Base-by-base conservation (phyloP, 2,329 filamentous ascomycete species). In the Pyrenochaeta sp. region DNA sequence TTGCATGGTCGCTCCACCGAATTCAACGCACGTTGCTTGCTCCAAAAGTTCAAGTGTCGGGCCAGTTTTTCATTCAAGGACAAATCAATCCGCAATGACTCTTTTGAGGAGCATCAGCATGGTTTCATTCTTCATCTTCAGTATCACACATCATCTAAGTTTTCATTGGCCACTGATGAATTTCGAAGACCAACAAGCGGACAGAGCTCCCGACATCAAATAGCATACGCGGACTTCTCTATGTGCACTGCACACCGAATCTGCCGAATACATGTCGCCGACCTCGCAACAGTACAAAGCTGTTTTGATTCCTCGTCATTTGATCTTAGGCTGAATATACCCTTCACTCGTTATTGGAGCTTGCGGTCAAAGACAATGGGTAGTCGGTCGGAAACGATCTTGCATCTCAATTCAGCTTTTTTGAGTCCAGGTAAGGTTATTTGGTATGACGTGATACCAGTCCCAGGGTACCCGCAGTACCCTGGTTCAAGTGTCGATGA, bases 281-380 rank as follows among this genome's bases (percentile, higher is more conserved):
- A 25, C 19, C 22, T 7, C n/a, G 43, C 19, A 24, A n/a, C 13
- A 24, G 25, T 12, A 45, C 43, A n/a, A 45, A 24, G 43, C 43
- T 55, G 9, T 30, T 42, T 34, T 52, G 52, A 54, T 49, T 34
- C 28, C 28, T 50, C 34, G 49, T 43, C 39, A 19, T 44, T 30
- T 30, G 19, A 49, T 44, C 52, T 50, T 47, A 55, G 46, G 45
- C 52, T 55, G 44, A 55, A 55, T 24, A n/a, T 10, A 45, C 12
- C 19, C 19, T n/a, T 12, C 27, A 22, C 43, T 45, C 30, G 39
- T 24, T 43, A 30, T 39, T 32, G 13, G 27, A 10, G 22, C 25
- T n/a, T 27, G 43, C 15, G 27, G 24, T 25, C 43, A 30, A 30
- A 15, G 7, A 28, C 22, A 25, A 15, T 24, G 43, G 22, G 43